Evolutionary conservation across 176 grass and related monocot genomes (phyloP).

Genomic region (Elymus sibiricus): DNA sequence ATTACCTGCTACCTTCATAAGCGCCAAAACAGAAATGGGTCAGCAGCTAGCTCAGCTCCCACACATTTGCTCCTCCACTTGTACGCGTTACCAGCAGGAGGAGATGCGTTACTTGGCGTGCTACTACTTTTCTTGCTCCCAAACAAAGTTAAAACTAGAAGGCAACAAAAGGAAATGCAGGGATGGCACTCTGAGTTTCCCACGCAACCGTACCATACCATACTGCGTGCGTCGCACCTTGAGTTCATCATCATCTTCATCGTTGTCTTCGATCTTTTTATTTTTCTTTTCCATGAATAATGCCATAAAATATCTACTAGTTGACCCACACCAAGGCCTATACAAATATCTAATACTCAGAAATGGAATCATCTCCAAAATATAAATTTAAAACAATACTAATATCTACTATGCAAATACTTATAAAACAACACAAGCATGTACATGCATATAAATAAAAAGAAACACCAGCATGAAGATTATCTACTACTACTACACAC

Average conservation of each 20-base stretch:
- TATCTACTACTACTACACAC: neutral
- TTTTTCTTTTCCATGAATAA: neutral
- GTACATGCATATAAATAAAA: neutral
- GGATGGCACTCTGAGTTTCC: neutral
- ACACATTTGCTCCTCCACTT: neutral
- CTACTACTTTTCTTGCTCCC: slow-evolving; percentile 6
- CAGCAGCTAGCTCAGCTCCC: neutral
- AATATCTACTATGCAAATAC: too few species aligned
- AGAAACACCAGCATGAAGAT: neutral
- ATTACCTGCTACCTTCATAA: neutral
- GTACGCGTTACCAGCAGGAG: neutral
- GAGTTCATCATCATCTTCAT: neutral
- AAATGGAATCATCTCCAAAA: too few species aligned
- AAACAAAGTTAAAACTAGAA: neutral
- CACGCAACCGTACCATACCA: neutral
- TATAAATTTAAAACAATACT: too few species aligned
- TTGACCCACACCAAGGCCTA: neutral
- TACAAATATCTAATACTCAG: neutral
- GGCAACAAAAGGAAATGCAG: neutral
- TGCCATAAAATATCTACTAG: too few species aligned
- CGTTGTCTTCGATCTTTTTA: neutral
- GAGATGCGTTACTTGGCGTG: neutral
- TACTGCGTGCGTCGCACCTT: too few species aligned
- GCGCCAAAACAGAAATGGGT: neutral
- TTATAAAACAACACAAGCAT: too few species aligned